Conservation (phyloP, 345 rosid species). For the Aquilaria sinensis region DNA sequence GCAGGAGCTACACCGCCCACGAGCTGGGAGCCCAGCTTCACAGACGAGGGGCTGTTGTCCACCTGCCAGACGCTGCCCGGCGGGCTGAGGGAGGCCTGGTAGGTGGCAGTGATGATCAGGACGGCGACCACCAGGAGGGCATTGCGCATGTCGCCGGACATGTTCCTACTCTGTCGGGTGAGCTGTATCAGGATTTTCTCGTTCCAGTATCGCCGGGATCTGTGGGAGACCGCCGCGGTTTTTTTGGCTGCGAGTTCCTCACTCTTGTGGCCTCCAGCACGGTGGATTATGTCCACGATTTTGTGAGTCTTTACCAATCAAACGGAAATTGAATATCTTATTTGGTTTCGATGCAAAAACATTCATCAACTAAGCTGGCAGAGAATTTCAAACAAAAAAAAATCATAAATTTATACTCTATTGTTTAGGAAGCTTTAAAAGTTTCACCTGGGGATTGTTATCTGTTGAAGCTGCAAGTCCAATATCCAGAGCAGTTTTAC, state of each 20-base stretch:
- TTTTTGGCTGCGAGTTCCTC: too few species aligned
- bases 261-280: neutral
- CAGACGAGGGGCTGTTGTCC: neutral
- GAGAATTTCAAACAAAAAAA: neutral
- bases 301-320: too few species aligned
- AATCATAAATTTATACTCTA: too few species aligned
- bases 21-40: neutral
- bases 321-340: too few species aligned
- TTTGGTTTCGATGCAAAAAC: too few species aligned
- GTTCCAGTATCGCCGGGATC: neutral
- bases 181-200: neutral
- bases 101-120: neutral
- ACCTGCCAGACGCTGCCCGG: constrained; percentile 8
- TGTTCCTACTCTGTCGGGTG: neutral
- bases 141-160: constrained; percentile 1
- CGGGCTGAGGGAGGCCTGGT: neutral
- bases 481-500: constrained; percentile 10
- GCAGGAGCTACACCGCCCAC: too few species aligned
- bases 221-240: neutral
- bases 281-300: neutral
- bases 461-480: neutral
- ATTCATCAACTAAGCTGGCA: neutral
- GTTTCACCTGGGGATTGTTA: neutral
- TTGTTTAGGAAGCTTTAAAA: too few species aligned
- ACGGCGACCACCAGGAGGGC: constrained; percentile 1